Conservation (phyloP, 225 moss, liverwort and hornwort genomes). For the Asterella californica region DNA sequence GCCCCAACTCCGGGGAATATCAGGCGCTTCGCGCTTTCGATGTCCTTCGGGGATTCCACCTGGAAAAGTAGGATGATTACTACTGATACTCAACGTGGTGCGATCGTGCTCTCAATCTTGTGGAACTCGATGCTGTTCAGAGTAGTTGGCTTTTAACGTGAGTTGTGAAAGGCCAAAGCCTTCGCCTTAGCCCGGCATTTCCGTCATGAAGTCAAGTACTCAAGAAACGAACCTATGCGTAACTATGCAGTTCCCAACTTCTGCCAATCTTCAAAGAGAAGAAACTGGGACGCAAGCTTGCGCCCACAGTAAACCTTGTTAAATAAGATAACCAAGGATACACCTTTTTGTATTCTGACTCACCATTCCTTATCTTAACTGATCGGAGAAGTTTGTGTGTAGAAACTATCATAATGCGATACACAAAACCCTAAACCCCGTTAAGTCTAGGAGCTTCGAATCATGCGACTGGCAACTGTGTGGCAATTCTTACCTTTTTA, state of each 20-base stretch:
- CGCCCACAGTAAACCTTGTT: background rate
- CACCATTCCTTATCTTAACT: background rate
- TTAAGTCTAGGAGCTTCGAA: background rate
- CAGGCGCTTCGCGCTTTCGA: conserved; percentile 65
- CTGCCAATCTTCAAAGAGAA: no score
- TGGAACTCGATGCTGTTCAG: background rate
- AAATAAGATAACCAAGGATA: background rate
- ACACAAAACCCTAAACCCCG: conserved; percentile 18
- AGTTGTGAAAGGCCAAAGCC: background rate
- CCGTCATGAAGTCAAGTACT: background rate
- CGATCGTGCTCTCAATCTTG: conserved; percentile 23
- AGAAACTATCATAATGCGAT: background rate
- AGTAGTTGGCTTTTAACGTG: background rate
- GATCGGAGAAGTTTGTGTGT: background rate
- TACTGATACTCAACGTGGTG: conserved; percentile 8
- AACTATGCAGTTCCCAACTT: no score
- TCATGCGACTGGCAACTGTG: background rate
- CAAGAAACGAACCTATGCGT: no score
- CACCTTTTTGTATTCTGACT: background rate
- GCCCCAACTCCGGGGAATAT: conserved; percentile 97
- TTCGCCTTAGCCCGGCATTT: background rate
- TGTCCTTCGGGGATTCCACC: conserved; percentile 60
- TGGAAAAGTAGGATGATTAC: background rate
- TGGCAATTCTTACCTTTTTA: conserved; percentile 49
- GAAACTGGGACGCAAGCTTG: background rate